Percentiles rank a stretch among this genome's conserved stretches.
phyloP scores from a whole-genome alignment of 805 yeast genomes.

The Kuraishia capsulata region DNA sequence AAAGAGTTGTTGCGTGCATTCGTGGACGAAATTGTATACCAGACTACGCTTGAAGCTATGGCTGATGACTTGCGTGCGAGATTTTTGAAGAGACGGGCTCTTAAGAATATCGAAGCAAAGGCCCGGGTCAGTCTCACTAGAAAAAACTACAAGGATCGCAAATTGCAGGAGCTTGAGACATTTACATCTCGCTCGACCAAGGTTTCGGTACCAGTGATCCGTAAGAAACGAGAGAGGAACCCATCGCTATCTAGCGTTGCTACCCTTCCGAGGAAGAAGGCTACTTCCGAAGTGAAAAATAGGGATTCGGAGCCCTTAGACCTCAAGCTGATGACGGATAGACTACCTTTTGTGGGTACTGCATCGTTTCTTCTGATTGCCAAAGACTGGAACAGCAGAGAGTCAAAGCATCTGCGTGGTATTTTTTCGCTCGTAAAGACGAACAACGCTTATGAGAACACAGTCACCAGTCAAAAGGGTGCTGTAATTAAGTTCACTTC shows the following conservation, averaged over 20 bases:
- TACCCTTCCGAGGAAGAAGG: neutral
- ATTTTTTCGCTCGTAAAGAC: conserved; percentile 31
- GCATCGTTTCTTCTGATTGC: conserved; percentile 32
- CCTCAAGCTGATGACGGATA: neutral
- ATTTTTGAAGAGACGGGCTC: conserved; percentile 18
- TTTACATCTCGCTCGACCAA: conserved; percentile 13
- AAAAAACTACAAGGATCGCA: conserved; percentile 24
- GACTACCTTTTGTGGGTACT: neutral
- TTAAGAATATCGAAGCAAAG: conserved; percentile 21
- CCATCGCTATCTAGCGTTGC: conserved; percentile 4
- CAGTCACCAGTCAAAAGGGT: conserved; percentile 16
- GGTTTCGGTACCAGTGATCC: conserved; percentile 18
- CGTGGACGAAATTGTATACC: conserved; percentile 44
- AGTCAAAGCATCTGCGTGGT: conserved; percentile 40
- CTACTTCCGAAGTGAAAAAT: neutral
- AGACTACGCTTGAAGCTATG: conserved; percentile 27
- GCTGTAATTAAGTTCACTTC: conserved; percentile 24
- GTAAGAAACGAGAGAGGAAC: conserved; percentile 12
- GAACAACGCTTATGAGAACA: conserved; percentile 19
- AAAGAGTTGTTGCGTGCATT: conserved; percentile 51
- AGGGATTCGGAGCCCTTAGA: neutral
- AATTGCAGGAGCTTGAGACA: conserved; percentile 25
- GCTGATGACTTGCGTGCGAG: conserved; percentile 33
- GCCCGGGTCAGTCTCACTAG: conserved; percentile 16
- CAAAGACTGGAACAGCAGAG: conserved; percentile 35